Evolutionary conservation across 345 rosid genomes (phyloP).

Genomic region (Melaleuca alternifolia): DNA sequence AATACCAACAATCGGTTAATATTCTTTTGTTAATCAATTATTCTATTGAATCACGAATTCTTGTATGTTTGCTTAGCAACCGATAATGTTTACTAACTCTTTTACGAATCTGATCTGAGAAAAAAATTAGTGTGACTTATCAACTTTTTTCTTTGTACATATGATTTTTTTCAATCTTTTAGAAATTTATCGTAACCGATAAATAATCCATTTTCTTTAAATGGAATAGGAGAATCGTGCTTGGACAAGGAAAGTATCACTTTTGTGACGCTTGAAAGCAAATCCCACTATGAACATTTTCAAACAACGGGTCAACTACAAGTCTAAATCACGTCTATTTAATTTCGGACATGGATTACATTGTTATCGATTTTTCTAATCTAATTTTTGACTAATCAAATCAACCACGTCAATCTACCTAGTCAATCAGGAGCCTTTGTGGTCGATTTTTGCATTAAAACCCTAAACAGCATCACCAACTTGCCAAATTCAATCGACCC

Average conservation of each 20-base stretch:
- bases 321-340: neutral
- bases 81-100: too few species aligned
- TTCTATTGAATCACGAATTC: neutral
- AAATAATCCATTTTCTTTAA: neutral
- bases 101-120: too few species aligned
- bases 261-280: neutral
- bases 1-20: neutral
- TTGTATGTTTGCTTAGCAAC: neutral
- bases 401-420: neutral
- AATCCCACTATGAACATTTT: neutral
- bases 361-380: neutral
- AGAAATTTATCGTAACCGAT: neutral
- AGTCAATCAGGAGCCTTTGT: neutral
- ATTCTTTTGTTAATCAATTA: neutral
- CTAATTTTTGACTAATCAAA: neutral
- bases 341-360: neutral
- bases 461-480: neutral
- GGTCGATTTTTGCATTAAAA: neutral
- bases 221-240: neutral
- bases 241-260: neutral
- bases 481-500: neutral
- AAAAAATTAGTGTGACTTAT: neutral
- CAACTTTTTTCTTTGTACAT: neutral
- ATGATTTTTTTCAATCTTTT: neutral
- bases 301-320: neutral